Conservation (phyloP, 306 rosid species). For the Cyamopsis tetragonoloba region DNA sequence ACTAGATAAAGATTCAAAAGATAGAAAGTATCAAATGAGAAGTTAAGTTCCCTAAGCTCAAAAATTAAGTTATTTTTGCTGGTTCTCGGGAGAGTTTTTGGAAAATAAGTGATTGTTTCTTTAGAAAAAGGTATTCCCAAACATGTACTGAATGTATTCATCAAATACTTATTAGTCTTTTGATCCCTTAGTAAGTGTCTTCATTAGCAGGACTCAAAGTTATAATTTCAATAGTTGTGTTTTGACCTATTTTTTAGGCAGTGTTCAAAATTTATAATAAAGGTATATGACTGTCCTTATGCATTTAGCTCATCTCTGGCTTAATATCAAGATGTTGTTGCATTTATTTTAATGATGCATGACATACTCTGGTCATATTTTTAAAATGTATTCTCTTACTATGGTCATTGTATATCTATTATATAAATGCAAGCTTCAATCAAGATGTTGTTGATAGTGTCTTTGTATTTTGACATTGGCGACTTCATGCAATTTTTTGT, state of each 20-base stretch:
- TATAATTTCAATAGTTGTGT: not conserved
- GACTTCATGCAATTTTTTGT: conserved; percentile 34
- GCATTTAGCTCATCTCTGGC: not conserved
- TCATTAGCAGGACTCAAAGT: not conserved
- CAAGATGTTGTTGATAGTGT: conserved; percentile 23
- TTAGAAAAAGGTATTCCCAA: too few relatives aligned
- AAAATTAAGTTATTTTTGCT: too few relatives aligned
- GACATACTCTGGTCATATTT: not conserved
- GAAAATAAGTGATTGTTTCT: too few relatives aligned
- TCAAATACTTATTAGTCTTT: too few relatives aligned
- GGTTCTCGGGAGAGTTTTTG: too few relatives aligned
- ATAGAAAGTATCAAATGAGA: not conserved
- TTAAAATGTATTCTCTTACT: conserved; percentile 7
- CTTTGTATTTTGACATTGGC: conserved; percentile 30
- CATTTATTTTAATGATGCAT: not conserved
- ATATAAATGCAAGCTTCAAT: conserved; percentile 11
- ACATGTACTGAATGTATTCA: too few relatives aligned
- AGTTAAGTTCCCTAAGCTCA: not conserved
- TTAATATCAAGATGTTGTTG: not conserved
- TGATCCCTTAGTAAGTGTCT: too few relatives aligned
- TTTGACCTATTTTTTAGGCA: not conserved
- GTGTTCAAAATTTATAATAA: not conserved
- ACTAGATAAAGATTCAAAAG: too few relatives aligned
- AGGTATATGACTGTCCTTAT: not conserved
- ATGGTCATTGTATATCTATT: not conserved